These are phyloP conservation scores for Mycena metata DNA, from an alignment of 768 basidiomycete species.

Conservation along the genomic window DNA sequence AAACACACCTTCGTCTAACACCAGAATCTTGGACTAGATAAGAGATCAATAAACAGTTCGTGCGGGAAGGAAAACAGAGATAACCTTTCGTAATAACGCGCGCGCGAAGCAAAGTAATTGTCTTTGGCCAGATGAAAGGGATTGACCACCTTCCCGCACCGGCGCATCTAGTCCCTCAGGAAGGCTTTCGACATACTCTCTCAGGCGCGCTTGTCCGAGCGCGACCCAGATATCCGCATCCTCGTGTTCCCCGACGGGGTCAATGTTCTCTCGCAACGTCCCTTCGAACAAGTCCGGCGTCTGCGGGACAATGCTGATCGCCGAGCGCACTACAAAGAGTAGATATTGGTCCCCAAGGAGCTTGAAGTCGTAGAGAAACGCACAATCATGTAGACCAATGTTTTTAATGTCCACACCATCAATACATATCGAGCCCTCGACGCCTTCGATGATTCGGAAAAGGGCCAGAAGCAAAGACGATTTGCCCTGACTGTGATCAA, in stretches of 20 bases:
- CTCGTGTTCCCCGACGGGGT: constrained; percentile 80
- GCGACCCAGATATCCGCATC: constrained; percentile 93
- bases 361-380: constrained; percentile 42
- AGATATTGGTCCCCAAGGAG: background rate
- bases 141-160: constrained; percentile 84
- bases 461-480: constrained; percentile 74
- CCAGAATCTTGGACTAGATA: constrained; percentile 82
- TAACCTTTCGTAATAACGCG: constrained; percentile 83
- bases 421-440: constrained; percentile 74
- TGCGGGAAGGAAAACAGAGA: constrained; percentile 17
- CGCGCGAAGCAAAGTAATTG: constrained; percentile 93
- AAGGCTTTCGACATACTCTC: constrained; percentile 74
- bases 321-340: constrained; percentile 69
- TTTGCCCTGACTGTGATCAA: constrained; percentile 22
- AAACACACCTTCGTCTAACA: constrained; percentile 87
- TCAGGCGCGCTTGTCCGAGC: constrained; percentile 82
- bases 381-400: constrained; percentile 81
- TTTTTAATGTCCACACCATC: constrained; percentile 84
- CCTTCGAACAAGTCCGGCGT: constrained; percentile 69
- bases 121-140: constrained; percentile 87
- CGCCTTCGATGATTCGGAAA: constrained; percentile 83
- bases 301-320: constrained; percentile 90
- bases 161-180: constrained; percentile 78
- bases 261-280: constrained; percentile 88
- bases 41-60: constrained; percentile 12